Conservation (phyloP, 2,329 filamentous ascomycete genomes). For the Fusarium multiceps region DNA sequence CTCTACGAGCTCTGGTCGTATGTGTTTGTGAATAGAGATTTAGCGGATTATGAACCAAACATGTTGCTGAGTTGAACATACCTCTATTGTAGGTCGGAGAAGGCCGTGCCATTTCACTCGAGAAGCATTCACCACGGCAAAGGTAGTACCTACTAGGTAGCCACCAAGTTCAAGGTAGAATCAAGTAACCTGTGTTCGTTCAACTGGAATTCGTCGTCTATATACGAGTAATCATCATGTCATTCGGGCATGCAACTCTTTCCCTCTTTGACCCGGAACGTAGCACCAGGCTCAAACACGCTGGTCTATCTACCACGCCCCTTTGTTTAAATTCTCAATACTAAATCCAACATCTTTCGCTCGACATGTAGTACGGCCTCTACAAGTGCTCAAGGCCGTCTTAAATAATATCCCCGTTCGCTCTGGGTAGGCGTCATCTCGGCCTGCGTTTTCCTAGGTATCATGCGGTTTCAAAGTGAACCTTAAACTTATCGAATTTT, state of each 20-base stretch:
- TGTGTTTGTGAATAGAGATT: neutral
- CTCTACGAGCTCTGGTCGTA: slow-evolving; percentile 25
- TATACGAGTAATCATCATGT: slow-evolving; percentile 41
- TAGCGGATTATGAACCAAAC: neutral
- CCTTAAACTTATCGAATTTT: slow-evolving; percentile 42
- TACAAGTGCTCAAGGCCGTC: slow-evolving; percentile 19
- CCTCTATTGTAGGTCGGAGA: neutral
- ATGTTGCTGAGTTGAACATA: neutral
- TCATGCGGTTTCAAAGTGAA: slow-evolving; percentile 44
- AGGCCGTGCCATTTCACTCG: neutral
- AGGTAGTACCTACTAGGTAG: neutral
- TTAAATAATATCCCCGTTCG: slow-evolving; percentile 19
- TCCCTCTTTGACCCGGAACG: slow-evolving; percentile 27
- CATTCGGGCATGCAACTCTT: slow-evolving; percentile 39
- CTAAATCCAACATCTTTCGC: slow-evolving; percentile 42
- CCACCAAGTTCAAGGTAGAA: neutral
- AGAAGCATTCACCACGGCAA: neutral
- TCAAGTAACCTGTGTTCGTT: slow-evolving; percentile 10
- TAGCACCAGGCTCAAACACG: slow-evolving; percentile 32
- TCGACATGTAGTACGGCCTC: slow-evolving; percentile 30
- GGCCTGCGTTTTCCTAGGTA: slow-evolving; percentile 42
- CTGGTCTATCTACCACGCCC: slow-evolving; percentile 28
- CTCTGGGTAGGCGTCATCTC: slow-evolving; percentile 16
- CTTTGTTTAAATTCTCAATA: slow-evolving; percentile 32
- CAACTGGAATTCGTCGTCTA: slow-evolving; percentile 36